Base-by-base conservation (phyloP, 177 flowering plant genomes). In the Vitis hybrid region DNA sequence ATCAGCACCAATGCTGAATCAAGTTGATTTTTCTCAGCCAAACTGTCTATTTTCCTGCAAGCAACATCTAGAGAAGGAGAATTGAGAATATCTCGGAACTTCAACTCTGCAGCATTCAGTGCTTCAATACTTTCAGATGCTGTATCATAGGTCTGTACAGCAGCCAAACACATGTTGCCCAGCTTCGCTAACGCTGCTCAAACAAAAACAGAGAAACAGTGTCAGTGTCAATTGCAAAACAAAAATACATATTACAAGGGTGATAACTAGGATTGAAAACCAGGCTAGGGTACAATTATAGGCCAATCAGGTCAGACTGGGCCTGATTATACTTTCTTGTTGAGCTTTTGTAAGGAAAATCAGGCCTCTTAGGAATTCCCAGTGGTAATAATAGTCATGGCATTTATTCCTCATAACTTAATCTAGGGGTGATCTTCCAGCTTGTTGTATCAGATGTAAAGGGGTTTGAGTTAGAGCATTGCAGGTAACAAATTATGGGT, bases 41-140 rank as follows among this genome's bases (percentile, higher is more conserved):
- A 83, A 80, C 72, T 72, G 71, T 94, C 97, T 58, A 92, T 94
- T 82, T 94, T 94, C 80, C 73, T 76, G 78, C 94, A 89, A 66
- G 97, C 97, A 76, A 73, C 97, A 80, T 88, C 92, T 54, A 92
- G 9, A 44, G 91, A 71, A 53, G 97, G 92, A 74, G 98, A 92
- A 76, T 85, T 90, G 70, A 95, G 66, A 44, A 94, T 89, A 74
- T 95, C 98, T 69, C 94, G 87, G 65, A 95, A 79, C 78, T 92
- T 92, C 85, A 91, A 78, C 83, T 92, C 91, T 47, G 97, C 97
- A 38, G 95, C 86, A 75, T 86, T 74, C 56, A 90, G 49, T 49
- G 95, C 90, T 77, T 89, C 94, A 59, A 82, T 81, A 80, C 81
- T 87, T 81, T 90, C 92, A 73, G 88, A 80, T 61, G 92, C 86